Evolutionary conservation across 768 basidiomycete genomes (phyloP).

Genomic region (Strobilomyces confusus): DNA sequence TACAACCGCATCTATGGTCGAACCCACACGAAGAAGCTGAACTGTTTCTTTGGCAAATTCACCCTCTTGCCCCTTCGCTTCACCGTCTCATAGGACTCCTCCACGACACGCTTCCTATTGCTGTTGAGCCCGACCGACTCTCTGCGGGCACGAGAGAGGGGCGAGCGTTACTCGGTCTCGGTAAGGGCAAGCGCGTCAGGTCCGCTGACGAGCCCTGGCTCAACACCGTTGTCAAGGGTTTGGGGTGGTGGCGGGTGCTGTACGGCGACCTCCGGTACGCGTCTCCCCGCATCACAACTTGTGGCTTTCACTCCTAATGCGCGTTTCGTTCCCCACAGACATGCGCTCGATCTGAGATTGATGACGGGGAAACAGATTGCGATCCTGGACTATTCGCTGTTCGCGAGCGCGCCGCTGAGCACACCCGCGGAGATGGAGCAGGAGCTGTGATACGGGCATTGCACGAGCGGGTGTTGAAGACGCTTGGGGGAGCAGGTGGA

Average conservation of each 20-base stretch:
- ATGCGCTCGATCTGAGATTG: conserved; percentile 78
- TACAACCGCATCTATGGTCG: conserved; percentile 19
- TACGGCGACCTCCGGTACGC: conserved; percentile 62
- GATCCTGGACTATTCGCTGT: conserved; percentile 69
- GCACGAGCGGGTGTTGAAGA: conserved; percentile 43
- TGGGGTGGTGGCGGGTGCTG: conserved; percentile 77
- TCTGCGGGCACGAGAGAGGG: conserved; percentile 36
- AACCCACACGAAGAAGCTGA: conserved; percentile 83
- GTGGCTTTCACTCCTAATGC: too few relatives aligned
- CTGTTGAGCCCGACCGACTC: conserved; percentile 58
- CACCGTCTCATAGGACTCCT: conserved; percentile 65
- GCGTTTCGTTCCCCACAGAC: conserved; percentile 34
- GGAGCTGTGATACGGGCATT: conserved; percentile 43
- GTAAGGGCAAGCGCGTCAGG: conserved; percentile 13
- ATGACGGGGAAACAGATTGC: conserved; percentile 62
- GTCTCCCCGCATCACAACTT: background rate
- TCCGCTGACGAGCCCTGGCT: conserved; percentile 34
- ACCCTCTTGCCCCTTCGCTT: conserved; percentile 60
- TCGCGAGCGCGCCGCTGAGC: conserved; percentile 12
- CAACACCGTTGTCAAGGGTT: conserved; percentile 73
- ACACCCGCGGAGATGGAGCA: too few relatives aligned
- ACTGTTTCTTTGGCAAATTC: conserved; percentile 64
- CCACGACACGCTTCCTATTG: conserved; percentile 74
- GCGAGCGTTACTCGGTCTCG: background rate
- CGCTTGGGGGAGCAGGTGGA: conserved; percentile 16